Base-by-base conservation (phyloP, 148 eudicot species). In the Chenopodium formosanum region DNA sequence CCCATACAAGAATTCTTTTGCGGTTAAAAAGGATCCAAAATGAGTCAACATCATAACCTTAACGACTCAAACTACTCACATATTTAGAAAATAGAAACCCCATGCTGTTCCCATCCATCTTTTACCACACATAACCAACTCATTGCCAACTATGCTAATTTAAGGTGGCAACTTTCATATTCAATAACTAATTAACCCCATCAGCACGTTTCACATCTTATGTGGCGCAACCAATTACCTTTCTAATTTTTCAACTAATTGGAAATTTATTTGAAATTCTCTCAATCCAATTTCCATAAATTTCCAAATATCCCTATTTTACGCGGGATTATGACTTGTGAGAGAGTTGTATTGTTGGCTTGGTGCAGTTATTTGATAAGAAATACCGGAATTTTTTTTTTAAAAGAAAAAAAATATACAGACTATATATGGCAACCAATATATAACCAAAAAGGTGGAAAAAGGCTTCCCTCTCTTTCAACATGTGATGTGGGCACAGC, bases 401-500 rank as follows among this genome's bases (percentile, higher is more conserved):
- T 17, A 3, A 16, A 56, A 70, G 53, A 71, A 50, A 70, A 19
- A 50, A 58, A 58, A 40, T 25, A 23, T 10, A 23, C 27, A 37
- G 9, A 75, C 52, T 27, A 32, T 48, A 75, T 68, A 37, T 37
- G 44, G 16, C 63, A 72, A 73, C 50, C 72, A 73, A 48, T 29
- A 64, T 64, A 50, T 70, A 34, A 73, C 78, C 81, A 66, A 4
- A 78, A 71, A 71, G 34, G 56, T 53, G 73, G 71, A 73, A 50
- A 83, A 83, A 65, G 74, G 71, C 40, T 78, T 52, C 53, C 72
- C 58, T 74, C 47, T 74, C 69, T 78, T 71, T 79, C 77, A 79
- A 78, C 82, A 65, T 78, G 82, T 83, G 85, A 83, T 83, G 81
- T 83, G 82, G 79, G 78, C 78, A 79, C 85, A 78, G 14, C 82